These are phyloP conservation scores for Sarocladiaceae sp. DNA, from an alignment of 2,329 filamentous ascomycete genomes.

Conservation along the genomic window DNA sequence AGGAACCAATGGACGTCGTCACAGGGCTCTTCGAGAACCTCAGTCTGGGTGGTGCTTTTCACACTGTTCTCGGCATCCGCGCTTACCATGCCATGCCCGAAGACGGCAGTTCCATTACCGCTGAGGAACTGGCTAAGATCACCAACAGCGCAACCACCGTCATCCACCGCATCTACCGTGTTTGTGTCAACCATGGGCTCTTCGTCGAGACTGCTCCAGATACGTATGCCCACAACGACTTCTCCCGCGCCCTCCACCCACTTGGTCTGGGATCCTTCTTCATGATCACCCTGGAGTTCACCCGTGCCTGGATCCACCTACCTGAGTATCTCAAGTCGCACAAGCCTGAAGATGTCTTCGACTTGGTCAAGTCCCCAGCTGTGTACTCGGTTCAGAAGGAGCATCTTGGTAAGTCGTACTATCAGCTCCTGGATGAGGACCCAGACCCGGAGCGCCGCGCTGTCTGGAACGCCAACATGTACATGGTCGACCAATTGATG, in stretches of 20 bases:
- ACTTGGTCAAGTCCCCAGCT: constrained; percentile 25
- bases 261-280: constrained; percentile 23
- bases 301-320: constrained; percentile 16
- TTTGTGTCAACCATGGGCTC: constrained; percentile 23
- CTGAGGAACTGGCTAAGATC: constrained; percentile 14
- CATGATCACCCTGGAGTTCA: constrained; percentile 25
- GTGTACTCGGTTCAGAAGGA: constrained; percentile 25
- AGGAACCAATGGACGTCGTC: constrained; percentile 21
- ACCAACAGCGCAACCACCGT: constrained; percentile 23
- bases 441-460: constrained; percentile 21
- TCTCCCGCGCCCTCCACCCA: constrained; percentile 22
- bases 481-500: constrained; percentile 24
- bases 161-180: constrained; percentile 24
- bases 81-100: constrained; percentile 21
- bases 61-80: constrained; percentile 20
- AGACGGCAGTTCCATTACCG: constrained; percentile 17
- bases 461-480: constrained; percentile 27
- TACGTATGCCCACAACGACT: constrained; percentile 25
- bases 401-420: constrained; percentile 26
- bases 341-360: constrained; percentile 22
- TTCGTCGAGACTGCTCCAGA: constrained; percentile 22
- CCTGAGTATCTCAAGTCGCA: constrained; percentile 26
- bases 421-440: constrained; percentile 24
- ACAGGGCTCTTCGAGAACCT: constrained; percentile 19
- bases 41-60: constrained; percentile 18